Base-by-base conservation (phyloP, 306 rosid species). In the Dalbergia cultrata region DNA sequence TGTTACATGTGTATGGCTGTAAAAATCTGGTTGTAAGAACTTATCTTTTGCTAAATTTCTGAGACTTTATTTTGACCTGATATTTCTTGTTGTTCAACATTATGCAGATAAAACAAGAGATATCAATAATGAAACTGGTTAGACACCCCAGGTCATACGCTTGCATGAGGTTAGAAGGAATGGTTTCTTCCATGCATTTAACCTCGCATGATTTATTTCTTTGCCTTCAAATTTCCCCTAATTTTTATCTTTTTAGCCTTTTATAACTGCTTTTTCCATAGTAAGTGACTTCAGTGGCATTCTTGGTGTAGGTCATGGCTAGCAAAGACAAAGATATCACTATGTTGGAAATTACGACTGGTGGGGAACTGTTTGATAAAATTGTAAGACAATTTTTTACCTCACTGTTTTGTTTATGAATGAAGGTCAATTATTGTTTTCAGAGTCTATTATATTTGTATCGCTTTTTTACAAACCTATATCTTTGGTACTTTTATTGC, bases 281-380 rank as follows among this genome's bases (percentile, higher is more conserved):
- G 49, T 9, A 76, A 71, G 79, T 52, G 74, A 80, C 75, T 82
- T 82, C 6, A n/a, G 72, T 67, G 39, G 69, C 70, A 74, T 83
- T 72, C 43, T 34, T 81, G 57, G 50, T 80, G 81, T 79, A 92
- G 97, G 94, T 90, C 80, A 92, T 92, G 94, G 97, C 97, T 75
- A 92, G 94, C 94, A n/a, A 92, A 86, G 91, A 88, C 90, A 33
- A 92, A 88, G 82, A 90, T 92, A 74, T 92, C 80, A 88, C 88
- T 33, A 94, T 90, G 22, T 70, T 90, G 86, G 94, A 92, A 80
- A 86, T 81, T 76, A 93, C 86, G 77, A 83, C 91, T 5, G 97
- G 93, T 63, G 95, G 95, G 12, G 91, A 91, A 76, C 86, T 91
- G 21, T 90, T 88, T 39, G 90, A 87, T 87, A 87, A 89, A 87